phyloP scores from a whole-genome alignment of 2,329 filamentous ascomycete genomes.

The Fusarium stilboides region DNA sequence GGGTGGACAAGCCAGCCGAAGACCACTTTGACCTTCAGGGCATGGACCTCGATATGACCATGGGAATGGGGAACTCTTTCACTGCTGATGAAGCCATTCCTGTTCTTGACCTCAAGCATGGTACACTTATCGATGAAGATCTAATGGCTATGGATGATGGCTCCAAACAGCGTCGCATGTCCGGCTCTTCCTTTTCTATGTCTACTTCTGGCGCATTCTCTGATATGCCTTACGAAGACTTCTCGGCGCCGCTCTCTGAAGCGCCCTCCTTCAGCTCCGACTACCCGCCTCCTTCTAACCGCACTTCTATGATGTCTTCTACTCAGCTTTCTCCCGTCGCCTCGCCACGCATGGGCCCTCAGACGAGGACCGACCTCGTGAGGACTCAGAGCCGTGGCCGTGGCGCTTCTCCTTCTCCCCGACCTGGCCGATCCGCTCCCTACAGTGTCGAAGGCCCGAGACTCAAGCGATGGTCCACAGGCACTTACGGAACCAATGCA shows the following conservation, averaged over 20 bases:
- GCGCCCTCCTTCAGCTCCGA: slow-evolving; percentile 77
- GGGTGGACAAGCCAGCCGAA: slow-evolving; percentile 71
- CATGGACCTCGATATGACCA: slow-evolving; percentile 71
- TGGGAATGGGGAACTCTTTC: slow-evolving; percentile 74
- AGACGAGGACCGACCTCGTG: slow-evolving; percentile 73
- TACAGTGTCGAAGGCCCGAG: slow-evolving; percentile 78
- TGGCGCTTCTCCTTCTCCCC: slow-evolving; percentile 77
- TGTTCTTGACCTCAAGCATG: slow-evolving; percentile 73
- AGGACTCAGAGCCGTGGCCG: slow-evolving; percentile 77
- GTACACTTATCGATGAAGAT: slow-evolving; percentile 64
- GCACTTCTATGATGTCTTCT: slow-evolving; percentile 79
- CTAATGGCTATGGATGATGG: slow-evolving; percentile 65
- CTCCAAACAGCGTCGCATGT: slow-evolving; percentile 74
- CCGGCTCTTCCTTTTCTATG: slow-evolving; percentile 81
- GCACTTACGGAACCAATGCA: slow-evolving; percentile 74
- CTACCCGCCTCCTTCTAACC: slow-evolving; percentile 76
- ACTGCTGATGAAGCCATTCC: slow-evolving; percentile 75
- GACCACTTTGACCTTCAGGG: slow-evolving; percentile 70
- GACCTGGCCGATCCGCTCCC: slow-evolving; percentile 77
- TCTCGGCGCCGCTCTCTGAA: slow-evolving; percentile 76
- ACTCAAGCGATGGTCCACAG: slow-evolving; percentile 84
- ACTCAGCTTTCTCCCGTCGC: slow-evolving; percentile 81
- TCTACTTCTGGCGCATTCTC: slow-evolving; percentile 76
- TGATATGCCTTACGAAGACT: slow-evolving; percentile 80
- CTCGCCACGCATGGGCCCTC: slow-evolving; percentile 76